phyloP scores from a whole-genome alignment of 371 early-diverging fungal species.

The Rhizopus microsporus region DNA sequence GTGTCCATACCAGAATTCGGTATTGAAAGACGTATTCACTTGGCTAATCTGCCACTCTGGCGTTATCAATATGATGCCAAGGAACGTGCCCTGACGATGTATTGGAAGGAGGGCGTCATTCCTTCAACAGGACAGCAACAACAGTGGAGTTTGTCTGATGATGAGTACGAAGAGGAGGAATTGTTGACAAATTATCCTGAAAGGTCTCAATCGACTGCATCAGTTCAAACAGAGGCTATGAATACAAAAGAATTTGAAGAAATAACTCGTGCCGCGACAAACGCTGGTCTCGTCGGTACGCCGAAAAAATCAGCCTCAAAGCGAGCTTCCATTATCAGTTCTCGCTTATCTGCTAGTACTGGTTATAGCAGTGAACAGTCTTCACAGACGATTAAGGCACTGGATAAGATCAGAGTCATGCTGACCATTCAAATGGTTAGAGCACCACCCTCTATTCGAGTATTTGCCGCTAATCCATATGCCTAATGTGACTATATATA shows the following conservation, averaged over 20 bases:
- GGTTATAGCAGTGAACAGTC: slow-evolving; percentile 45
- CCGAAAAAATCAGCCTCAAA: slow-evolving; percentile 22
- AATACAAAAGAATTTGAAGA: slow-evolving; percentile 20
- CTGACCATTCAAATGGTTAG: slow-evolving; percentile 66
- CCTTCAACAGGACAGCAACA: slow-evolving; percentile 41
- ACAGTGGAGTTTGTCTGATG: slow-evolving; percentile 37
- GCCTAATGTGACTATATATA: no score
- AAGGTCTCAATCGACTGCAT: slow-evolving; percentile 8
- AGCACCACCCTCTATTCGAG: slow-evolving; percentile 69
- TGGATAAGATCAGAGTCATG: slow-evolving; percentile 62
- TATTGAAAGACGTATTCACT: slow-evolving; percentile 58
- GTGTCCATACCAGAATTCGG: slow-evolving; percentile 63
- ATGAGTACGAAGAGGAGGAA: slow-evolving; percentile 45
- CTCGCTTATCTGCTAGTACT: slow-evolving; percentile 40
- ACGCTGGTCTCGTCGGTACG: slow-evolving; percentile 12
- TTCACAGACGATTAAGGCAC: slow-evolving; percentile 63
- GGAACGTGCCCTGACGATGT: slow-evolving; percentile 48
- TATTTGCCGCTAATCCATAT: slow-evolving; percentile 66
- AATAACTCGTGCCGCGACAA: slow-evolving; percentile 17
- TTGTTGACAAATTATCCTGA: slow-evolving; percentile 31
- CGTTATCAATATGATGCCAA: slow-evolving; percentile 39
- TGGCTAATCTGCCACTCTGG: slow-evolving; percentile 45
- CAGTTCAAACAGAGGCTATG: slow-evolving; percentile 58
- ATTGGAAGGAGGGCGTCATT: slow-evolving; percentile 54
- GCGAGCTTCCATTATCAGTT: slow-evolving; percentile 39